Conservation (phyloP, 371 early-diverging fungal species). For the Aphelidium insulamus region DNA sequence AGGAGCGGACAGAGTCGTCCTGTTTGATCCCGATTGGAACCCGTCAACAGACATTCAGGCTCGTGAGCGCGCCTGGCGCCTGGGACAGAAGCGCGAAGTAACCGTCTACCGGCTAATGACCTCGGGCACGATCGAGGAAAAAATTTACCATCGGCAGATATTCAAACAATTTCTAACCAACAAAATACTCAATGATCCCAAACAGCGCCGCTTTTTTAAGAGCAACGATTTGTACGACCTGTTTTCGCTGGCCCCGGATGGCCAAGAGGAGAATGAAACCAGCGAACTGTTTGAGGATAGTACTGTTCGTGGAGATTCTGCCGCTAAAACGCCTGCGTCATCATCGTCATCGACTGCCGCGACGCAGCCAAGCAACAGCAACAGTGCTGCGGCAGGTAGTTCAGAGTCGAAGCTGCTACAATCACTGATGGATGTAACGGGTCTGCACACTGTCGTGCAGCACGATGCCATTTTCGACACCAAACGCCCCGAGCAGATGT, state of each 20-base stretch:
- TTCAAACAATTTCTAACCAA: slow-evolving; percentile 90
- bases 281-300: slow-evolving; percentile 38
- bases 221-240: slow-evolving; percentile 55
- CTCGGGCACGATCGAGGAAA: slow-evolving; percentile 92
- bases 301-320: slow-evolving; percentile 16
- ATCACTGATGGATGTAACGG: slow-evolving; percentile 51
- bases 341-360: not conserved
- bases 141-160: slow-evolving; percentile 91
- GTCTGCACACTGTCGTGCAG: slow-evolving; percentile 58
- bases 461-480: slow-evolving; percentile 68
- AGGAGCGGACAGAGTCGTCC: slow-evolving; percentile 83
- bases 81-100: slow-evolving; percentile 78
- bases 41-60: slow-evolving; percentile 94
- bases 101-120: slow-evolving; percentile 94
- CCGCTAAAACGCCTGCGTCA: not conserved
- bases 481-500: slow-evolving; percentile 28
- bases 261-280: slow-evolving; percentile 34
- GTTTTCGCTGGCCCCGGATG: slow-evolving; percentile 47
- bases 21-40: slow-evolving; percentile 98
- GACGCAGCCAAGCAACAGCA: slow-evolving; percentile 3
- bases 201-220: slow-evolving; percentile 74
- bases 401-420: slow-evolving; percentile 22
- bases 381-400: slow-evolving; percentile 6
- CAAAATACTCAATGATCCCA: slow-evolving; percentile 83
- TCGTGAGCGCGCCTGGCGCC: slow-evolving; percentile 85